Evolutionary conservation across 2,329 filamentous ascomycete species (phyloP), one percentile per base, ranked within the genome.

Genomic region (Fusarium pseudograminearum): DNA sequence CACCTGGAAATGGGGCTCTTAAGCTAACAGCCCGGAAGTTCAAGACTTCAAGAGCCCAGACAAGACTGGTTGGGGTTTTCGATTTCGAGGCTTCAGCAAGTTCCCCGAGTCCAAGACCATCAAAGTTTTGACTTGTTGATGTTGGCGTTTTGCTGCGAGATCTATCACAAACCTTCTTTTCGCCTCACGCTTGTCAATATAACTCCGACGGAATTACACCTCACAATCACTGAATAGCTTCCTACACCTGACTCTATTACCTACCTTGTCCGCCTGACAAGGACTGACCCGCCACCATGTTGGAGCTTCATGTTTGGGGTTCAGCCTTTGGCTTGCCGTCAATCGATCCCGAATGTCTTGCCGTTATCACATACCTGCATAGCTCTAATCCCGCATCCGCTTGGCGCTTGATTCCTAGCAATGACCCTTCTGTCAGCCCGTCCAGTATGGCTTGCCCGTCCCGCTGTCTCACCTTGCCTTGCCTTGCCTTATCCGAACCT

Each of bases 271-370:
- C 40, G 18, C 12, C 48, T 34, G 31, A 40, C 47, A 18, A 28
- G 44, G 61, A 36, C 64, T 59, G 36, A 42, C 41, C 59, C n/a
- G n/a, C 48, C 46, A 58, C 47, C 51, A 81, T 81, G 80, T 68
- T 81, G 51, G 88, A 95, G 81, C 87, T 99, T 64, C 92, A 97
- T 81, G 87, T 97, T 76, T 97, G 94, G 91, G 94, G 94, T 51
- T 90, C 93, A 57, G 94, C 93, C 41, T 97, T 97, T 79, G 90
- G 90, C 41, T 87, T 98, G 45, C 91, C 95, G 16, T 98, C 96
- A 44, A 91, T 98, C 74, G 94, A 98, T 76, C 85, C 95, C 46
- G 93, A 97, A 83, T 98, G 94, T 77, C 88, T 97, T 65, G 94
- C 94, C 30, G 86, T 91, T 44, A 89, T 97, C 71, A 89, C 92